Evolutionary conservation across 2,329 filamentous ascomycete species (phyloP), one percentile per base, ranked within the genome.

Genomic region (Fusarium zealandicum): DNA sequence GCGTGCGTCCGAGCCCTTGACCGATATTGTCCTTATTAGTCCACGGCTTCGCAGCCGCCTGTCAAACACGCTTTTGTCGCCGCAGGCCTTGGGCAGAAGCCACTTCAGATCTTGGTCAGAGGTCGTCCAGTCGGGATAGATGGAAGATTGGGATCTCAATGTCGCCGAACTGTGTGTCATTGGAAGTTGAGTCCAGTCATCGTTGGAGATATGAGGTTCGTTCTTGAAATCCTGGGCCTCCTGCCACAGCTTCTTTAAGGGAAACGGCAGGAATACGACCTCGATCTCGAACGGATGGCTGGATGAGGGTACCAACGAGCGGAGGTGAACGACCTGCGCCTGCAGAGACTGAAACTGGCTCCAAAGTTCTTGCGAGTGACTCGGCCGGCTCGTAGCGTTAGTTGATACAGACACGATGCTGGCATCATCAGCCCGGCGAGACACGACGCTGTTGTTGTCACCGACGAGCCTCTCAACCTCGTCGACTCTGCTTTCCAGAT

Each of bases 31-130:
- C 64, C 84, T 85, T 33, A 93, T 81, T 9, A 93, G 77, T 1
- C 90, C 90, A 48, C 90, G 83, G 67, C 90, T 93, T 55, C 81
- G 82, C n/a, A 93, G 79, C n/a, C 90, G 81, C 70, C 85, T 81
- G 65, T 90, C 89, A 30, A 90, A 81, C 12, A 83, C 72, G 39
- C 85, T 84, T 28, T 82, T 82, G 4, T 82, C 78, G 3, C 82
- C 81, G 67, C 86, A 92, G 1, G 89, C 90, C 63, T 85, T 87
- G 2, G 89, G 85, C 35, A 87, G 78, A 17, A 92, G 75, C 83
- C 87, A 89, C 16, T 86, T 84, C 13, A 78, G 79, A 20, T 80
- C 77, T 40, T 72, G 70, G 9, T 76, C 77, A 2, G 77, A 71
- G 8, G 59, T 54, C 6, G 72, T 71, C 80, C 80, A 84, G 41